Evolutionary conservation across 495 filamentous ascomycete genomes (phyloP), one percentile per base, ranked within the genome.

Genomic region (Penicillium ucsense): DNA sequence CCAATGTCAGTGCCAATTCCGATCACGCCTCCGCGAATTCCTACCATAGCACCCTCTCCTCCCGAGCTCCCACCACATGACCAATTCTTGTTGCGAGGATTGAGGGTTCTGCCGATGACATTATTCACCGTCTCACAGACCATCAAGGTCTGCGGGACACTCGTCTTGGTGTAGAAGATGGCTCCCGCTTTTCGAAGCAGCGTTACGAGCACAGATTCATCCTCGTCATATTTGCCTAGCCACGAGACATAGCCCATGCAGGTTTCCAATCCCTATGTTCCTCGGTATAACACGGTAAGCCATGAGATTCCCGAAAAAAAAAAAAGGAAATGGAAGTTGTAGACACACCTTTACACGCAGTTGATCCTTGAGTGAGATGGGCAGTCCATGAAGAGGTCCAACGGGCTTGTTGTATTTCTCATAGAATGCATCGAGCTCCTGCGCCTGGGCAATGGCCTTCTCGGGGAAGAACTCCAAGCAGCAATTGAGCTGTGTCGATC

Each of bases 321-420:
- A 20, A 20, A 2, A 2, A 2, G 20, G 20, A 20, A 20, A 32
- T 29, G 5, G 12, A 3, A 36, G 7, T 29, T 20, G 20, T 20
- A 20, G 10, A 20, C 6, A 41, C 20, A 48, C 46, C 46, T 48
- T 74, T 38, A 84, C 76, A 33, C 80, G 78, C 48, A 81, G 76
- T 51, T 82, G 80, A 53, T 84, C 81, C 50, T 83, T 84, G 9
- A 84, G 53, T 28, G 74, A 77, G 31, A 83, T 57, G 0, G 81
- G 81, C 2, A 83, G 54, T 11, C 81, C 81, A 50, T 84, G 79
- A 1, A 84, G 65, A 0, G 79, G 78, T 7, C 76, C 75, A 8
- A 72, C 43, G 9, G 70, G 61, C 37, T 62, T 64, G 7, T 66
- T 61, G 41, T 78, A 50, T 31, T 66, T 47, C 0, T 50, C 51